phyloP scores from a whole-genome alignment of 352 stramenopile genomes.

The Pythium plurisporium region DNA sequence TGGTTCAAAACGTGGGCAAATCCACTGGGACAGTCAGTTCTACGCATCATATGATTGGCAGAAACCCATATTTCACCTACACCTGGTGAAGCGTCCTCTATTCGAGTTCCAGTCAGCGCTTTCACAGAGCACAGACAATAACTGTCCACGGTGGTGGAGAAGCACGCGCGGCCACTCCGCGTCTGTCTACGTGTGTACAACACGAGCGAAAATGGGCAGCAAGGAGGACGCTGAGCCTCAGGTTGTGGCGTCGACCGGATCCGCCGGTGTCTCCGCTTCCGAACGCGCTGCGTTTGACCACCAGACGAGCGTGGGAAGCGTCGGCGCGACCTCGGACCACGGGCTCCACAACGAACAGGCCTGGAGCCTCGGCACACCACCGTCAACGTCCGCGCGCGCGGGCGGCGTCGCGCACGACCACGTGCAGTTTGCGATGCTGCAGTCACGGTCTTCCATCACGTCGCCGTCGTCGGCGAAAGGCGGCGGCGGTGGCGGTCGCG shows the following conservation, averaged over 20 bases:
- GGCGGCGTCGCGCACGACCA: constrained; percentile 18
- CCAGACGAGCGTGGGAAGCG: constrained; percentile 2
- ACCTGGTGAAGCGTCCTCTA: not conserved
- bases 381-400: not conserved
- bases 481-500: not conserved
- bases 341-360: not conserved
- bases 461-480: not conserved
- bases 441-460: constrained; percentile 6
- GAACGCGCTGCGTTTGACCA: not conserved
- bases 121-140: not conserved
- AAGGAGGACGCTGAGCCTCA: not conserved
- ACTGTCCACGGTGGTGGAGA: too few relatives aligned
- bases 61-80: constrained; percentile 1
- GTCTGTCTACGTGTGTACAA: not conserved
- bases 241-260: not conserved
- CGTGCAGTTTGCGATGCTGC: constrained; percentile 20
- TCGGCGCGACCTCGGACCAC: not conserved
- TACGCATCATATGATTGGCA: constrained; percentile 5
- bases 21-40: constrained; percentile 8
- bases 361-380: constrained; percentile 3
- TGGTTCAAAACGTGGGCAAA: not conserved
- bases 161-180: not conserved
- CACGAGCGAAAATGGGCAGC: constrained; percentile 9
- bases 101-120: constrained; percentile 6
- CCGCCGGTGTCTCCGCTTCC: constrained; percentile 1